phyloP scores from a whole-genome alignment of 768 basidiomycete genomes.

The Omphalotus guepiniiformis region DNA sequence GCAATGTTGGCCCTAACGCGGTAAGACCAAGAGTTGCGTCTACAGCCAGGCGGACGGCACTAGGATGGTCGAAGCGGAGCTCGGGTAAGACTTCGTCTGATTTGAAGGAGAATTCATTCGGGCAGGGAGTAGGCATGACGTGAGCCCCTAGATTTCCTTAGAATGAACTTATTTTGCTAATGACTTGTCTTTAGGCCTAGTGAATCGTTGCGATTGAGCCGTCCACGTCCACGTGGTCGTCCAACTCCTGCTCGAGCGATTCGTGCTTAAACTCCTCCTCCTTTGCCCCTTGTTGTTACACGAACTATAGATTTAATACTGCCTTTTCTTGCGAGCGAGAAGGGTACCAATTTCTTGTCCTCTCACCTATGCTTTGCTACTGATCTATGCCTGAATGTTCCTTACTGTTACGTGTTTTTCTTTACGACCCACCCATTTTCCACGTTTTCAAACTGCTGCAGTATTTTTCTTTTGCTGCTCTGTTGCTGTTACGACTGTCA shows the following conservation, averaged over 20 bases:
- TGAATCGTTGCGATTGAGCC: slow-evolving; percentile 42
- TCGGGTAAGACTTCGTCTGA: slow-evolving; percentile 46
- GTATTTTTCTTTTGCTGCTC: neutral
- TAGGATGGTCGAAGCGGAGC: slow-evolving; percentile 65
- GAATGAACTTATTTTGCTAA: neutral
- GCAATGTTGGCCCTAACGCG: too few relatives aligned
- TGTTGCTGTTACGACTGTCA: neutral
- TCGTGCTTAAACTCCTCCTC: slow-evolving; percentile 6
- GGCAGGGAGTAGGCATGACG: slow-evolving; percentile 44
- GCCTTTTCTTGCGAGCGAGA: too few relatives aligned
- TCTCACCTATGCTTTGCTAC: neutral
- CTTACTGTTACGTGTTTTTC: neutral
- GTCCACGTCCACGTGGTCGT: slow-evolving; percentile 48
- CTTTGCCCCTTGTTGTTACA: too few relatives aligned
- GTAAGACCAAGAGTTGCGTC: slow-evolving; percentile 55
- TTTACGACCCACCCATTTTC: neutral
- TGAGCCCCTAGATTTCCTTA: slow-evolving; percentile 31
- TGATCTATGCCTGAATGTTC: slow-evolving; percentile 5
- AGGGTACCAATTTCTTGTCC: too few relatives aligned
- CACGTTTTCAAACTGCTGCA: neutral
- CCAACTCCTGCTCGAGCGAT: slow-evolving; percentile 32
- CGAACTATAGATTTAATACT: too few relatives aligned
- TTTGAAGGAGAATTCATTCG: slow-evolving; percentile 49
- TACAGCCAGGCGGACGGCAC: slow-evolving; percentile 48
- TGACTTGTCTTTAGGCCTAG: slow-evolving; percentile 33